Percentiles rank a stretch among this genome's conserved stretches.
Evolutionary conservation across 1,139 yeast genomes (phyloP).

Genomic region (Torulaspora globosa): DNA sequence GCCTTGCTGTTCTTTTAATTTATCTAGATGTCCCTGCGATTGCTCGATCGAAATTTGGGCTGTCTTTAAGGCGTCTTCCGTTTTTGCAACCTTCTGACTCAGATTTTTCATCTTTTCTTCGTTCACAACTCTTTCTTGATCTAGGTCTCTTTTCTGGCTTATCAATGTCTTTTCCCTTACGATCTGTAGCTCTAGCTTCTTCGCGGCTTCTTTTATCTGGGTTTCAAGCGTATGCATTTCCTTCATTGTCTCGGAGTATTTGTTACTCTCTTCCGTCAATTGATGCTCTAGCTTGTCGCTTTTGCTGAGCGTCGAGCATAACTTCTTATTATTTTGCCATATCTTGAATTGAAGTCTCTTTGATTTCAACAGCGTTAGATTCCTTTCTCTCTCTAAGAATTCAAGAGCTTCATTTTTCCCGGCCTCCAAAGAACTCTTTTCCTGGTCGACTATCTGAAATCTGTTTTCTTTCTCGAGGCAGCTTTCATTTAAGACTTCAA

Average conservation of each 20-base stretch:
- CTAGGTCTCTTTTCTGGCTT: slow-evolving; percentile 22
- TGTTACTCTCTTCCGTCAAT: slow-evolving; percentile 46
- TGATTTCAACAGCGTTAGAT: slow-evolving; percentile 51
- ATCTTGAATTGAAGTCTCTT: slow-evolving; percentile 55
- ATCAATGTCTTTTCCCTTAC: slow-evolving; percentile 41
- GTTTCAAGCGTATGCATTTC: slow-evolving; percentile 39
- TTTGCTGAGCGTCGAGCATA: slow-evolving; percentile 41
- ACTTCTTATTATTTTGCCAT: slow-evolving; percentile 40
- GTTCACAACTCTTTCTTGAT: slow-evolving; percentile 55
- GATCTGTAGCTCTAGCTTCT: slow-evolving; percentile 39
- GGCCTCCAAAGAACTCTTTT: slow-evolving; percentile 63
- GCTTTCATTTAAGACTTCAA: slow-evolving; percentile 69
- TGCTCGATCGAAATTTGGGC: slow-evolving; percentile 42
- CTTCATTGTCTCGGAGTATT: slow-evolving; percentile 44
- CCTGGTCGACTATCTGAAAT: slow-evolving; percentile 74
- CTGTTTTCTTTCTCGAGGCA: slow-evolving; percentile 80
- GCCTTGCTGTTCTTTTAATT: slow-evolving; percentile 44
- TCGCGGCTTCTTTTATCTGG: slow-evolving; percentile 37
- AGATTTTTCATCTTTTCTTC: slow-evolving; percentile 74
- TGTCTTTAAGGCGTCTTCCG: slow-evolving; percentile 46
- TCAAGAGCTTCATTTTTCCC: slow-evolving; percentile 67
- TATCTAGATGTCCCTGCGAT: slow-evolving; percentile 46
- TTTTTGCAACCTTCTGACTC: slow-evolving; percentile 56
- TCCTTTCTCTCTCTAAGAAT: slow-evolving; percentile 63
- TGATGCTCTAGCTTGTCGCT: slow-evolving; percentile 42